A percentile compares a stretch with the other conserved stretches of the same genome.
Conservation (phyloP, 352 stramenopile genomes). For the Globisporangium sylvaticum region DNA sequence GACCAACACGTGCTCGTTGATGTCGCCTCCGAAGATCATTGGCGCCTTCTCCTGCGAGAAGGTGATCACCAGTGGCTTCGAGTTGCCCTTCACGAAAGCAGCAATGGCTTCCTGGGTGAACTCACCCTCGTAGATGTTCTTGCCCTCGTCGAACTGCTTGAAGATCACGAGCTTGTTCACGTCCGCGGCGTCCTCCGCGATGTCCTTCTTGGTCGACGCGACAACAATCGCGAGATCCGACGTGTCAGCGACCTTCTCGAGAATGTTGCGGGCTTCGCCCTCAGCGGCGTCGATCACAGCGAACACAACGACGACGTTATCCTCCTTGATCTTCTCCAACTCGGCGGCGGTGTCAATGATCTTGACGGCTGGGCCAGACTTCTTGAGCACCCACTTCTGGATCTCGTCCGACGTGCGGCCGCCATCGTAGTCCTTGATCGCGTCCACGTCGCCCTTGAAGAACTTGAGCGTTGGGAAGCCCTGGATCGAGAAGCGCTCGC, state of each 20-base stretch:
- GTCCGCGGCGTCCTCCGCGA: constrained; percentile 50
- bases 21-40: constrained; percentile 88
- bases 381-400: constrained; percentile 89
- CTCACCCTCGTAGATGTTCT: constrained; percentile 70
- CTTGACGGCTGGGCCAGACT: constrained; percentile 86
- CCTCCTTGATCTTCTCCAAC: constrained; percentile 71
- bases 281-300: constrained; percentile 77
- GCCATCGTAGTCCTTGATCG: constrained; percentile 85
- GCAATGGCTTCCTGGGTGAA: constrained; percentile 61
- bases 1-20: constrained; percentile 85
- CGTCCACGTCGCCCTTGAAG: constrained; percentile 83
- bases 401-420: constrained; percentile 86
- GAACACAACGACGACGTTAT: constrained; percentile 86
- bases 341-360: constrained; percentile 73
- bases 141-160: constrained; percentile 88
- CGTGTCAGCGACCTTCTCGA: constrained; percentile 72
- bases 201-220: constrained; percentile 61
- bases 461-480: constrained; percentile 93
- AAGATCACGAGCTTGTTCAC: constrained; percentile 72
- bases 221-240: constrained; percentile 80
- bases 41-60: constrained; percentile 89
- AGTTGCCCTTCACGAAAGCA: constrained; percentile 76
- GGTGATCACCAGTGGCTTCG: constrained; percentile 86
- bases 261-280: constrained; percentile 55
- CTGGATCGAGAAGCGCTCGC: constrained; percentile 75